Conservation (phyloP, 116 monocot genomes). For the Phalaenopsis hybrid region DNA sequence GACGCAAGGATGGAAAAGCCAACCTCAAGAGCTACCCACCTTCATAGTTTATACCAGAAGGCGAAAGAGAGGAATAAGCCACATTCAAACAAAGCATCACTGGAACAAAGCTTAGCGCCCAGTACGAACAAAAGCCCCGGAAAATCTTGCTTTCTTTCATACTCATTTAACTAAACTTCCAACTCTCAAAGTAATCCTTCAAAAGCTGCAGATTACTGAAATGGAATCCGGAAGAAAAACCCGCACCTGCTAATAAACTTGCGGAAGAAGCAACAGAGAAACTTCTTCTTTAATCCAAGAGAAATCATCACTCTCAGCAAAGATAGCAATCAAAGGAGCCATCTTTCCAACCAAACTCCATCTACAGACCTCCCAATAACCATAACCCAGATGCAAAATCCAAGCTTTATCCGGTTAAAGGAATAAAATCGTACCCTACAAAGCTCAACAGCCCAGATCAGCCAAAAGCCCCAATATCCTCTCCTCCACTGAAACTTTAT, state of each 20-base stretch:
- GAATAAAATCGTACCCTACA: not conserved
- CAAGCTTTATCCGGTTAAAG: slow-evolving; percentile 7
- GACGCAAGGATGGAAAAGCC: not conserved
- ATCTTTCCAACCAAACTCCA: slow-evolving; percentile 6
- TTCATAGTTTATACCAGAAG: slow-evolving; percentile 96
- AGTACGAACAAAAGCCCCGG: slow-evolving; percentile 6
- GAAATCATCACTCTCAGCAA: not conserved
- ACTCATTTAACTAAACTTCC: not conserved
- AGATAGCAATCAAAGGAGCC: slow-evolving; percentile 13
- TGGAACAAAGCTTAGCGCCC: slow-evolving; percentile 31
- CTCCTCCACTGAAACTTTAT: not conserved
- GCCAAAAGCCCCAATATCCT: slow-evolving; percentile 5
- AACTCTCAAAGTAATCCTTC: not conserved
- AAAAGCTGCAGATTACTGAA: slow-evolving; percentile 2
- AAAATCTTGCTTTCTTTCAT: slow-evolving; percentile 26
- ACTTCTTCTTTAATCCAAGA: not conserved
- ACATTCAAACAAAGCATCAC: slow-evolving; percentile 17
- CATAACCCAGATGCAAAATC: slow-evolving; percentile 38
- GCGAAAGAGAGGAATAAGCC: slow-evolving; percentile 66
- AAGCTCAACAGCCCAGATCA: not conserved
- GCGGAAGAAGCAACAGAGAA: slow-evolving; percentile 2
- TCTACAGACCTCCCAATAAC: slow-evolving; percentile 8
- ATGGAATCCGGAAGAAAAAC: not conserved
- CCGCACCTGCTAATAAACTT: not conserved
- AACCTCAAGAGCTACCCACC: slow-evolving; percentile 32